These are phyloP conservation scores for Lanmaoa pseudosensibilis DNA, from an alignment of 768 basidiomycete genomes.

Conservation along the genomic window DNA sequence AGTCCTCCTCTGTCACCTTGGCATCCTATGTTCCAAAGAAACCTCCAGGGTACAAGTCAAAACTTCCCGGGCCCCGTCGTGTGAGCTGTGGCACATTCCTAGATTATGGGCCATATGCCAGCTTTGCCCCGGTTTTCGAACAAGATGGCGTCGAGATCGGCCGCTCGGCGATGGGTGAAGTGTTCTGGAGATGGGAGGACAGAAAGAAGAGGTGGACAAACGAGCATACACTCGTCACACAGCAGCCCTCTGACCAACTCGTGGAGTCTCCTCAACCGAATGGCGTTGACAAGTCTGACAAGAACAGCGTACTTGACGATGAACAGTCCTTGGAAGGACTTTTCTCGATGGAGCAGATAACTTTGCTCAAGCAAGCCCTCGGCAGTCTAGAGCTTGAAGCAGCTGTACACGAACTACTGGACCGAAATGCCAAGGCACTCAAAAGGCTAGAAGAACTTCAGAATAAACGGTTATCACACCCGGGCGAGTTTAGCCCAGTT, in stretches of 20 bases:
- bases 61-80: conserved; percentile 49
- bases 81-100: conserved; percentile 68
- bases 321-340: conserved; percentile 51
- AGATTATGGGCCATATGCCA: conserved; percentile 74
- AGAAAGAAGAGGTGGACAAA: conserved; percentile 35
- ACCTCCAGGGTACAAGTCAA: conserved; percentile 40
- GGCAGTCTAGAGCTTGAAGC: conserved; percentile 64
- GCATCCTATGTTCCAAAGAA: conserved; percentile 54
- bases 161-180: conserved; percentile 56
- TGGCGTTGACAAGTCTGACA: conserved; percentile 8
- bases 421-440: conserved; percentile 64
- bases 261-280: conserved; percentile 10
- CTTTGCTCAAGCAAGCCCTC: conserved; percentile 59
- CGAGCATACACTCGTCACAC: conserved; percentile 14
- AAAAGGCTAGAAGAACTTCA: conserved; percentile 67
- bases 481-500: conserved; percentile 47
- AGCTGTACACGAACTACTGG: conserved; percentile 66
- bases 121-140: conserved; percentile 79
- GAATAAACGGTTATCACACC: conserved; percentile 48
- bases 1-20: conserved; percentile 43
- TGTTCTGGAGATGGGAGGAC: conserved; percentile 52
- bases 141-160: conserved; percentile 76
- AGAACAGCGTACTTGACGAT: conserved; percentile 28
- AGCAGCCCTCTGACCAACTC: background rate
- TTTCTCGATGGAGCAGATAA: conserved; percentile 55